Evolutionary conservation across 441 rosid species (phyloP).

Genomic region (Croton setiger): DNA sequence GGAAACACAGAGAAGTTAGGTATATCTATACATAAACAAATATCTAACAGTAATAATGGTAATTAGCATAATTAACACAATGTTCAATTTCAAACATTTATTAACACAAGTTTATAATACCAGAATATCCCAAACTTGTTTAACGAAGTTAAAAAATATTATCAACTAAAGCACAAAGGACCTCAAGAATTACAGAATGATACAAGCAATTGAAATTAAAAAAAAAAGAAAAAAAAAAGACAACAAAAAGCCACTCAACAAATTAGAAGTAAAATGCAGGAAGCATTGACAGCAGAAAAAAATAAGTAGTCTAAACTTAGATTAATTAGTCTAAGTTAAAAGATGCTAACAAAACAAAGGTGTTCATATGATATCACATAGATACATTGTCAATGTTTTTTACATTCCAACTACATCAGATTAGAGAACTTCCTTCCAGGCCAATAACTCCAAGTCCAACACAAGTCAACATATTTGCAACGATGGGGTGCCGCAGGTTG

Average conservation of each 20-base stretch:
- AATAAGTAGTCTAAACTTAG: neutral
- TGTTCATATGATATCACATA: neutral
- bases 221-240: neutral
- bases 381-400: neutral
- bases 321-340: neutral
- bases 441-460: neutral
- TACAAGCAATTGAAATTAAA: neutral
- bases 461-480: neutral
- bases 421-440: constrained; percentile 1
- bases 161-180: constrained; percentile 4
- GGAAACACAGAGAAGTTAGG: neutral
- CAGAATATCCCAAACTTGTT: neutral
- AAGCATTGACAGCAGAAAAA: neutral
- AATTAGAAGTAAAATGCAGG: no score
- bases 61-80: neutral
- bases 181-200: no score
- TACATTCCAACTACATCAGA: neutral
- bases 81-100: neutral
- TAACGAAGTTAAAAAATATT: neutral
- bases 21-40: neutral
- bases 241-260: neutral
- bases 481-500: neutral
- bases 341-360: neutral
- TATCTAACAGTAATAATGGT: neutral
- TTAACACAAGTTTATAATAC: neutral